phyloP scores from a whole-genome alignment of 495 filamentous ascomycete species.

The Filosporella fistucella region DNA sequence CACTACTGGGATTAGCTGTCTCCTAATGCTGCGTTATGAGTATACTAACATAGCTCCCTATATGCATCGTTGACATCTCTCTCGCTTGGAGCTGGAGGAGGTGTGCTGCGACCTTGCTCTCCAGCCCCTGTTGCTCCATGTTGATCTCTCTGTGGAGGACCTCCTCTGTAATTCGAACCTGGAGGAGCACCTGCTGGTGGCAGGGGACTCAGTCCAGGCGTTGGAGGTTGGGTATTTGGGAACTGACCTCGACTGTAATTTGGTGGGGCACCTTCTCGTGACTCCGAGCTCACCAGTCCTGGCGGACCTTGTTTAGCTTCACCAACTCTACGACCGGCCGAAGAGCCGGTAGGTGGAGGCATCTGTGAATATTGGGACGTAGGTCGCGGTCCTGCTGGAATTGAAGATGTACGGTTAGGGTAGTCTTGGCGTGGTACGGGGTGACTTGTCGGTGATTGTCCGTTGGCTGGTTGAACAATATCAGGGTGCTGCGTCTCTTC shows the following conservation, averaged over 20 bases:
- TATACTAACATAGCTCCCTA: constrained; percentile 61
- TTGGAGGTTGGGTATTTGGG: constrained; percentile 14
- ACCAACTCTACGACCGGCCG: constrained; percentile 39
- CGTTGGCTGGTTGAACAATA: constrained; percentile 26
- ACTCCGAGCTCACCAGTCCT: too few relatives aligned
- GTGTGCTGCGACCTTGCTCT: constrained; percentile 27
- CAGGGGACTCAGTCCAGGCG: constrained; percentile 28
- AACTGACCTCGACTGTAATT: constrained; percentile 20
- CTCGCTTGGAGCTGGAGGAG: constrained; percentile 25
- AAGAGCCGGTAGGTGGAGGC: constrained; percentile 39
- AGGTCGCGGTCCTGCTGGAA: constrained; percentile 27
- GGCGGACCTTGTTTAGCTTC: constrained; percentile 41
- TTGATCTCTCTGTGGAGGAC: constrained; percentile 21
- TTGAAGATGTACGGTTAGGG: constrained; percentile 29
- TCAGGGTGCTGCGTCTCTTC: constrained; percentile 39
- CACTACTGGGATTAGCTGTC: constrained; percentile 12
- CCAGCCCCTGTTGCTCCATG: constrained; percentile 15
- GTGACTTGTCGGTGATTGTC: constrained; percentile 34
- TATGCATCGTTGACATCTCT: constrained; percentile 21
- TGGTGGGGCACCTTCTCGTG: constrained; percentile 42
- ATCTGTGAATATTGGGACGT: constrained; percentile 40
- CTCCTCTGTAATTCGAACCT: constrained; percentile 35
- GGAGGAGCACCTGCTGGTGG: constrained; percentile 22
- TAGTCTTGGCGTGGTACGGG: constrained; percentile 30
- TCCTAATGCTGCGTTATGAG: too few relatives aligned